Conservation (phyloP, 495 filamentous ascomycete genomes). For the Mytilinidion resinicola region DNA sequence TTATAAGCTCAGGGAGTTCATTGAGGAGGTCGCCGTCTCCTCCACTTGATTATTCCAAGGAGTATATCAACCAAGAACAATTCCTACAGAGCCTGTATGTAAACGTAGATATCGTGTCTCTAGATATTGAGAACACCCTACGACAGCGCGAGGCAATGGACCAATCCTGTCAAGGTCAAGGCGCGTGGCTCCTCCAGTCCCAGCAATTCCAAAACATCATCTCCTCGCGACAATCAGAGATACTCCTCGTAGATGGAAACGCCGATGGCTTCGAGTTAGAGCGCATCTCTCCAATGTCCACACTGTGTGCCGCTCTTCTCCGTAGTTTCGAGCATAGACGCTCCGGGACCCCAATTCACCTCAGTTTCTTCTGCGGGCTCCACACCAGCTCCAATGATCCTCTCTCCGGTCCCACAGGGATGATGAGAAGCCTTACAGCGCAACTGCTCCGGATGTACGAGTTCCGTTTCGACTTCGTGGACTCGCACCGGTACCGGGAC, state of each 20-base stretch:
- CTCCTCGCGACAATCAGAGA: background rate
- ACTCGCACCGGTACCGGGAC: background rate
- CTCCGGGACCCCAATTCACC: background rate
- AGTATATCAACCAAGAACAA: background rate
- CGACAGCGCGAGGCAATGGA: background rate
- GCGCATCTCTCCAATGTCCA: background rate
- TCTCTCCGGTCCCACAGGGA: background rate
- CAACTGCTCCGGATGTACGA: background rate
- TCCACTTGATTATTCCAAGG: background rate
- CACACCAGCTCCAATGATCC: background rate
- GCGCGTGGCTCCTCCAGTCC: background rate
- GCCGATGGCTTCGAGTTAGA: background rate
- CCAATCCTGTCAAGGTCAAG: background rate
- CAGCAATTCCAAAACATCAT: background rate
- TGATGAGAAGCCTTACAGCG: background rate
- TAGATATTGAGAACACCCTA: background rate
- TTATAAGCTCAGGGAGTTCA: background rate
- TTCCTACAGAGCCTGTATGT: background rate
- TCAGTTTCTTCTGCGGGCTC: constrained; percentile 1
- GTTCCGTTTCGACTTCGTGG: background rate
- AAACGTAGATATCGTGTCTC: background rate
- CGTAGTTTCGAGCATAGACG: background rate
- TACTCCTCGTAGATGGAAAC: background rate
- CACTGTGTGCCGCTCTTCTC: background rate
- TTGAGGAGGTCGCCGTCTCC: background rate